Evolutionary conservation across 345 rosid genomes (phyloP), one percentile per base, ranked within the genome.

Genomic region (Ceriops tagal): DNA sequence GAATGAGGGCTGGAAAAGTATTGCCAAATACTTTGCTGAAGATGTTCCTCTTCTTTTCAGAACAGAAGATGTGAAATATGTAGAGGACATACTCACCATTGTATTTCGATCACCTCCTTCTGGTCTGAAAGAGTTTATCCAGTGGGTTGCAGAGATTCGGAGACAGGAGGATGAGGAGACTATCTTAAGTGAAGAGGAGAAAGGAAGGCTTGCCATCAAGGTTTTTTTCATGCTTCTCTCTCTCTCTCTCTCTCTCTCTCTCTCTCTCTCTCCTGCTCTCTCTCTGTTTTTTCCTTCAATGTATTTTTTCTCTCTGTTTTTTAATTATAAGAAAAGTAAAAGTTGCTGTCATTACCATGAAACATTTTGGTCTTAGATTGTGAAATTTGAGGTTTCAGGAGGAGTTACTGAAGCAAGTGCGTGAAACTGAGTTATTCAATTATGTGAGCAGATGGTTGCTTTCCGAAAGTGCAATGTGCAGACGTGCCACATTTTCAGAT

Each of bases 81-180:
- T 92, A 5, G 76, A 71, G 34, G 72, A 76, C 57, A 71, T 88
- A 76, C 73, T 95, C 11, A 24, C 68, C 66, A 72, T 76, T 67
- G 80, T 95, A 66, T 90, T 84, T 77, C 64, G 58, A 24, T 92
- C 96, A 24, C 85, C 87, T 27, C 96, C 93, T 39, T 79, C 84
- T 52, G 78, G 86, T 64, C 88, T 88, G 70, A 86, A 72, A 69
- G 96, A 92, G 60, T 95, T 95, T 69, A 86, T 92, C 68, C 88
- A 75, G 77, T 87, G 97, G 98, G 75, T 92, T 74, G 92, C 88
- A 77, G 96, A 92, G 83, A 83, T 83, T 71, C 83, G 96, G 70
- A 86, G 89, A 65, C 76, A 73, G 72, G 93, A 81, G 72, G 96
- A 86, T 78, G 87, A 86, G 27, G 77, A 75, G 62, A 69, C 53